Evolutionary conservation across 2,329 filamentous ascomycete genomes (phyloP), one percentile per base, ranked within the genome.

Genomic region (Epicoccum sorghinum): DNA sequence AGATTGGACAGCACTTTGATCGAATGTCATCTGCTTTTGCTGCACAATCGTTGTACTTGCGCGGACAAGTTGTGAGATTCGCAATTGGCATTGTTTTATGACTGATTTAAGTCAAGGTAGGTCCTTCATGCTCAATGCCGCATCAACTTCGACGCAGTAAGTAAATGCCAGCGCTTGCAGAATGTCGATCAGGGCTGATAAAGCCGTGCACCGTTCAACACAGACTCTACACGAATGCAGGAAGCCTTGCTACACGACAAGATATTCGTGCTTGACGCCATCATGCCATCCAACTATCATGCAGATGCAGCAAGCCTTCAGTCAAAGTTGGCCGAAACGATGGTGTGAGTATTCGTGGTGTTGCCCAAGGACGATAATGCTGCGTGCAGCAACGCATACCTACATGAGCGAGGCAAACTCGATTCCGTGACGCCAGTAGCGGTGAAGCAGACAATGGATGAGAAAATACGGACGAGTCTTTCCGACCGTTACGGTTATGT

Each of bases 191-290:
- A 46, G 30, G 30, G 25, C 30, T 12, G 52, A 37, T 6, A 30
- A 33, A 8, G 37, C 30, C 35, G 18, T 22, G 25, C 2, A 23
- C 18, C 24, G 24, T 9, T 10, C 4, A 37, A 40, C 36, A 33
- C 12, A 46, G 37, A 29, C 41, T 46, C 30, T 41, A 37, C 52
- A 41, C 45, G 3, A 27, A 36, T 35, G 27, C 14, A 51, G 45
- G 45, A 36, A 46, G 29, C 13, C 13, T 41, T 7, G 6, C 23
- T n/a, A 4, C 4, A 12, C 8, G n/a, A 4, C 3, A 33, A 32
- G 12, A 7, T 10, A 14, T n/a, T 37, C 7, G 25, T 13, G 23
- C 23, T 14, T 35, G 22, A 36, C 30, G 35, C 22, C 33, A 14
- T 9, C 29, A 3, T 24, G 14, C 8, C n/a, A 5, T 10, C 7